Evolutionary conservation across 2,329 filamentous ascomycete genomes (phyloP).

Genomic region (Monosporascus ibericus): DNA sequence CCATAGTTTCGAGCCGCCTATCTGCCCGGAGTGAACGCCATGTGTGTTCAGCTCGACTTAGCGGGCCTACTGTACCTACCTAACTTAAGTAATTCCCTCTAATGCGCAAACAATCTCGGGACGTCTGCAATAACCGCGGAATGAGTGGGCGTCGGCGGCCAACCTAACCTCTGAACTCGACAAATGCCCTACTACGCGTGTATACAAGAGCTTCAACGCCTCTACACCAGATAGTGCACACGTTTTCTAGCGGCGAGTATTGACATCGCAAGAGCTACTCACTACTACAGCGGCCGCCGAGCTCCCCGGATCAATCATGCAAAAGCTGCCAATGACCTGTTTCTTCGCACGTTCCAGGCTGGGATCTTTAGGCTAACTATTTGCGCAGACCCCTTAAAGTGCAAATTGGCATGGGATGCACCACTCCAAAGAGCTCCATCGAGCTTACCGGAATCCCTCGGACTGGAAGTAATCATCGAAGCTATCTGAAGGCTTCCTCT

Average conservation of each 20-base stretch:
- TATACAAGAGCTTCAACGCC: too few relatives aligned
- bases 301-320: not conserved
- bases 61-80: not conserved
- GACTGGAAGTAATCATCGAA: conserved; percentile 27
- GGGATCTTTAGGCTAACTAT: conserved; percentile 3
- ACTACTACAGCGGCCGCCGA: too few relatives aligned
- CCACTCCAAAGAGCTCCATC: conserved; percentile 27
- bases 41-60: not conserved
- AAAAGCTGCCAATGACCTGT: not conserved
- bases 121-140: not conserved
- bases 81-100: not conserved
- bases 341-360: conserved; percentile 2
- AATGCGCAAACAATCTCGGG: not conserved
- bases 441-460: conserved; percentile 28
- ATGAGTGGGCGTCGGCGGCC: too few relatives aligned
- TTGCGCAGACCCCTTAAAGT: conserved; percentile 35
- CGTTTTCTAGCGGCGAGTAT: too few relatives aligned
- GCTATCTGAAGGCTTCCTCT: conserved; percentile 15
- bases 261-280: too few relatives aligned
- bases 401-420: conserved; percentile 31
- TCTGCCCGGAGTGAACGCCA: not conserved
- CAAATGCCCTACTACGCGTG: not conserved
- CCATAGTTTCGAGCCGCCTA: not conserved
- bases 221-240: too few relatives aligned
- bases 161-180: not conserved